Evolutionary conservation across 176 grass and related monocot species (phyloP).

Genomic region (Dactylis glomerata): DNA sequence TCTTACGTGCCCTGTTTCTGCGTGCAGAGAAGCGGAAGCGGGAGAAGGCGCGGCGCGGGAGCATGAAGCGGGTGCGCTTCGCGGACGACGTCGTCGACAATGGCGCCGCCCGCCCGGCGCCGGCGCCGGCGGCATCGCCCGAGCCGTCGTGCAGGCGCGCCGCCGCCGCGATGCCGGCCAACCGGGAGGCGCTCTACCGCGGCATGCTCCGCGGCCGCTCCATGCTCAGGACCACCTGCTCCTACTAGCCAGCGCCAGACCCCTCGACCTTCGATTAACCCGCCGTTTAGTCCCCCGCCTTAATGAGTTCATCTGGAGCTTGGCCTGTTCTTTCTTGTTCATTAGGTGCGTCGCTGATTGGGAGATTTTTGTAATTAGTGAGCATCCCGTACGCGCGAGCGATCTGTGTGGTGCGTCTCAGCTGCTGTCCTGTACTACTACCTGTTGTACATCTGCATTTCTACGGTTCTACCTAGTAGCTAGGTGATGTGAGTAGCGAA

Average conservation of each 20-base stretch:
- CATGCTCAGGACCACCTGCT: conserved; percentile 64
- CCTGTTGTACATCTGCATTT: neutral
- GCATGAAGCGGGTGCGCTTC: conserved; percentile 82
- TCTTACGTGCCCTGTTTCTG: neutral
- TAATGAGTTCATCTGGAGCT: neutral
- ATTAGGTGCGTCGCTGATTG: neutral
- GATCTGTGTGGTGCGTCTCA: neutral
- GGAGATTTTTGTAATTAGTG: conserved; percentile 47
- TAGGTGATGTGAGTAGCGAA: neutral
- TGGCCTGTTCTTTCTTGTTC: neutral
- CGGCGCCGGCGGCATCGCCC: neutral
- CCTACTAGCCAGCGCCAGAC: conserved; percentile 30
- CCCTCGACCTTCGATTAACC: neutral
- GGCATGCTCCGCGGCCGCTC: conserved; percentile 74
- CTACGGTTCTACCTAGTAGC: too few relatives aligned
- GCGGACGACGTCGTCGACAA: conserved; percentile 61
- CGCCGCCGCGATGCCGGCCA: conserved; percentile 64
- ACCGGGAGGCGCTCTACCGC: conserved; percentile 80
- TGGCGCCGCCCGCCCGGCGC: neutral
- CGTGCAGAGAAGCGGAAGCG: conserved; percentile 56
- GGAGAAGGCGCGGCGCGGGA: conserved; percentile 44
- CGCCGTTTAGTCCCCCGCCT: conserved; percentile 1
- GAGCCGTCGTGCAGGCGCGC: conserved; percentile 13
- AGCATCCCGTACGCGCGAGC: conserved; percentile 15
- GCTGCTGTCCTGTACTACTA: neutral